Conservation (phyloP, 2,329 filamentous ascomycete species). For the Fusarium zealandicum region DNA sequence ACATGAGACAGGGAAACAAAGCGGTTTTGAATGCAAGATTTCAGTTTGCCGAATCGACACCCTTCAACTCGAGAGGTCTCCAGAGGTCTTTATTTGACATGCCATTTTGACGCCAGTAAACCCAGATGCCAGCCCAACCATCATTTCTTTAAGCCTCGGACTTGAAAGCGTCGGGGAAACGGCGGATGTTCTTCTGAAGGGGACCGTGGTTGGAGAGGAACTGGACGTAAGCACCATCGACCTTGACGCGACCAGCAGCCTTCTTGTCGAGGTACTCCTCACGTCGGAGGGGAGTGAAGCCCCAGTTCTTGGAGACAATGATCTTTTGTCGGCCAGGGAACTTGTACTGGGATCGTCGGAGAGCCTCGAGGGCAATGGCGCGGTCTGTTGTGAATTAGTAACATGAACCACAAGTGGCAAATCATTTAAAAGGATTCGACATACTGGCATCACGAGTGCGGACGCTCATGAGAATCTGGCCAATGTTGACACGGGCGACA, state of each 20-base stretch:
- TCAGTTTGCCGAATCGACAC: constrained; percentile 47
- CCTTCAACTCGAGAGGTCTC: constrained; percentile 44
- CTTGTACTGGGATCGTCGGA: constrained; percentile 99
- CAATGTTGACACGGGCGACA: constrained; percentile 99
- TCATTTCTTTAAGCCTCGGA: constrained; percentile 60
- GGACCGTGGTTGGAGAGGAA: constrained; percentile 95
- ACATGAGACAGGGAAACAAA: constrained; percentile 9
- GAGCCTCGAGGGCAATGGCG: constrained; percentile 93
- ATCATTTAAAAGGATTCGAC: constrained; percentile 46
- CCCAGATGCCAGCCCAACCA: constrained; percentile 49
- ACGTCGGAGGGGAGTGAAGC: constrained; percentile 97
- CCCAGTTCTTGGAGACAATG: constrained; percentile 99
- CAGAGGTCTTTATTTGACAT: constrained; percentile 51
- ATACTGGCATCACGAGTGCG: constrained; percentile 92
- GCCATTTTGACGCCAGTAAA: constrained; percentile 56
- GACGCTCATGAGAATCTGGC: constrained; percentile 97
- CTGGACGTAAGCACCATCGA: constrained; percentile 99
- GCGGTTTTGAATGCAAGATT: constrained; percentile 42
- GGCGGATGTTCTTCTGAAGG: constrained; percentile 85
- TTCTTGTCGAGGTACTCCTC: constrained; percentile 98
- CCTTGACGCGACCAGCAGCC: constrained; percentile 90
- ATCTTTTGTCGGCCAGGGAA: constrained; percentile 99
- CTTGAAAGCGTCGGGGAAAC: constrained; percentile 92
- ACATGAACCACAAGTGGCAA: constrained; percentile 20
- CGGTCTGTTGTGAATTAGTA: constrained; percentile 67